Conservation (phyloP, 768 basidiomycete genomes). For the Tulasnella calospora region DNA sequence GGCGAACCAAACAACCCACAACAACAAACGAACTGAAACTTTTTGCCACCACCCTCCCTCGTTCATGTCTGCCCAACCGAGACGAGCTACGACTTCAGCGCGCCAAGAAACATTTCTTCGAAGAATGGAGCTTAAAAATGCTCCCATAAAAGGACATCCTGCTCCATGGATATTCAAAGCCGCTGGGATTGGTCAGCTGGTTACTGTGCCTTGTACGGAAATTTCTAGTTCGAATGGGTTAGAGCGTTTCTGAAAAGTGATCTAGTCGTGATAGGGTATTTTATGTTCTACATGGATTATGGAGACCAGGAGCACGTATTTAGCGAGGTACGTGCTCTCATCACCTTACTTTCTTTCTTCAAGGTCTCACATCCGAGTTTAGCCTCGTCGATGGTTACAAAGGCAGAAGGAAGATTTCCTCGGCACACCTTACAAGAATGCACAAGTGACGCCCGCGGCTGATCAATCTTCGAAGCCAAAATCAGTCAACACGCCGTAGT, state of each 20-base stretch:
- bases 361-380: background rate
- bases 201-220: constrained; percentile 1
- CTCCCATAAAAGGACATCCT: constrained; percentile 2
- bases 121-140: constrained; percentile 13
- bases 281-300: constrained; percentile 19
- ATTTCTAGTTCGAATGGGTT: background rate
- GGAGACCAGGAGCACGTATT: constrained; percentile 26
- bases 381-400: constrained; percentile 23
- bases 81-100: background rate
- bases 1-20: background rate
- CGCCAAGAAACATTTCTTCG: constrained; percentile 8
- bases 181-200: constrained; percentile 17
- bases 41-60: background rate
- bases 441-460: background rate
- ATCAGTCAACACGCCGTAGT: background rate
- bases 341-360: background rate
- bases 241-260: background rate
- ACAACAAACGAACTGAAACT: background rate
- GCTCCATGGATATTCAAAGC: constrained; percentile 15
- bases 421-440: background rate
- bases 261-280: constrained; percentile 22
- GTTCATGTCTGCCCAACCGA: background rate
- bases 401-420: constrained; percentile 13
- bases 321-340: constrained; percentile 12
- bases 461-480: background rate